Conservation (phyloP, 2,329 filamentous ascomycete genomes). For the Epichloe glyceriae region DNA sequence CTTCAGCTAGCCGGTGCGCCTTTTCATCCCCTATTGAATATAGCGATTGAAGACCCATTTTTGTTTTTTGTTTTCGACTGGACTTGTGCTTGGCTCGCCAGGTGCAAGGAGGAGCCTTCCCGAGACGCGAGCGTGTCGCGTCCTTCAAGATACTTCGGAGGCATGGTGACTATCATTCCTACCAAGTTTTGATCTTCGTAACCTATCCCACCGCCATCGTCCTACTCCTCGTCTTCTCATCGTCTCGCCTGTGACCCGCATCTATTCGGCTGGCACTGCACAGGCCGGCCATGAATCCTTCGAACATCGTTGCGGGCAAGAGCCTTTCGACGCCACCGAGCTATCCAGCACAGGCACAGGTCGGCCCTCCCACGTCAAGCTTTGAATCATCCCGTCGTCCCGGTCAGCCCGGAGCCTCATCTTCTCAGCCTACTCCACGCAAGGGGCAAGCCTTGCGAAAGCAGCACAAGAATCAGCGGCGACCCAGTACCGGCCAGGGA, state of each 20-base stretch:
- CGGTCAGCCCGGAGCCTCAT: constrained; percentile 21
- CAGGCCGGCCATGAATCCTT: constrained; percentile 20
- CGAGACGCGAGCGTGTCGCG: not conserved
- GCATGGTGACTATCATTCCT: constrained; percentile 1
- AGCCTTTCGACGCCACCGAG: constrained; percentile 32
- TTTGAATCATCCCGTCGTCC: constrained; percentile 40
- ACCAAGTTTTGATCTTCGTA: not conserved
- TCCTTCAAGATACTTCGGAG: not conserved
- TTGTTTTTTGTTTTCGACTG: not conserved
- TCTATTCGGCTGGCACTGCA: not conserved
- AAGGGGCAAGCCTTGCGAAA: constrained; percentile 66
- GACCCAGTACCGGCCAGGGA: constrained; percentile 38
- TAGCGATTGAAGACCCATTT: not conserved
- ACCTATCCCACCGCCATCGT: not conserved
- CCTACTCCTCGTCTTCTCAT: not conserved
- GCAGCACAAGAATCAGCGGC: constrained; percentile 72
- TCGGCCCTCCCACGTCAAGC: constrained; percentile 29
- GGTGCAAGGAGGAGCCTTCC: not conserved
- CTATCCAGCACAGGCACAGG: constrained; percentile 27
- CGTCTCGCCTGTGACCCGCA: not conserved
- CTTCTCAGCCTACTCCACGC: constrained; percentile 38
- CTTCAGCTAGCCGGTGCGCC: not conserved
- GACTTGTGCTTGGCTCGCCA: not conserved
- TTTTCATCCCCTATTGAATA: not conserved
- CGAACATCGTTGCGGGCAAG: constrained; percentile 31